A percentile compares a stretch with the other conserved stretches of the same genome.
Conservation (phyloP, 2,329 filamentous ascomycete species). For the Grosmannia serpens region DNA sequence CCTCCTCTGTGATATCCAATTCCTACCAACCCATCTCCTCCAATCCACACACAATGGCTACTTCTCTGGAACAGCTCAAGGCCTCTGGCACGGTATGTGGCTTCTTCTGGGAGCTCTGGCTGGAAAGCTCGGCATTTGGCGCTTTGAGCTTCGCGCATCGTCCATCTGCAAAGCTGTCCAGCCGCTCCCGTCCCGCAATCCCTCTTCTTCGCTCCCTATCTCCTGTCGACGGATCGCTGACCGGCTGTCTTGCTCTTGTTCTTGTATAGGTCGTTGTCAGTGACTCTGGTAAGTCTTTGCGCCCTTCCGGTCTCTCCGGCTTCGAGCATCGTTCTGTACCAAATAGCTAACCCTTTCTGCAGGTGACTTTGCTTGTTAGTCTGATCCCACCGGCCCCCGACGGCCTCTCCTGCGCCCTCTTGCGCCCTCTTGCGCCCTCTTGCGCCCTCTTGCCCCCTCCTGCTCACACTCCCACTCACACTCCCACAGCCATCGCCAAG, state of each 20-base stretch:
- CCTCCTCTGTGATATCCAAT: not conserved
- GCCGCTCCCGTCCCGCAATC: not conserved
- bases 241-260: constrained; percentile 13
- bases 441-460: too few relatives aligned
- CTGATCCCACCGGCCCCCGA: constrained; percentile 1
- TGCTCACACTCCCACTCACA: not conserved
- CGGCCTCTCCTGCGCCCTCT: not conserved
- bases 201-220: not conserved
- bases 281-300: constrained; percentile 67
- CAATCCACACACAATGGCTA: constrained; percentile 50
- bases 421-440: not conserved
- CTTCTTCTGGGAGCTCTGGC: constrained; percentile 3
- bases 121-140: too few relatives aligned
- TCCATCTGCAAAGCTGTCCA: not conserved
- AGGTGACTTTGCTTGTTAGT: constrained; percentile 72
- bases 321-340: not conserved
- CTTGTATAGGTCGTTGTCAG: constrained; percentile 71
- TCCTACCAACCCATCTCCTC: not conserved
- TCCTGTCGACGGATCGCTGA: too few relatives aligned
- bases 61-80: constrained; percentile 94
- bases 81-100: constrained; percentile 82
- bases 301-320: not conserved
- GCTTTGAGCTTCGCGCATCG: not conserved
- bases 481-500: constrained; percentile 72
- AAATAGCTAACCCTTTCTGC: constrained; percentile 8